Base-by-base conservation (phyloP, 805 yeast genomes). In the Candida coquimbonensis region DNA sequence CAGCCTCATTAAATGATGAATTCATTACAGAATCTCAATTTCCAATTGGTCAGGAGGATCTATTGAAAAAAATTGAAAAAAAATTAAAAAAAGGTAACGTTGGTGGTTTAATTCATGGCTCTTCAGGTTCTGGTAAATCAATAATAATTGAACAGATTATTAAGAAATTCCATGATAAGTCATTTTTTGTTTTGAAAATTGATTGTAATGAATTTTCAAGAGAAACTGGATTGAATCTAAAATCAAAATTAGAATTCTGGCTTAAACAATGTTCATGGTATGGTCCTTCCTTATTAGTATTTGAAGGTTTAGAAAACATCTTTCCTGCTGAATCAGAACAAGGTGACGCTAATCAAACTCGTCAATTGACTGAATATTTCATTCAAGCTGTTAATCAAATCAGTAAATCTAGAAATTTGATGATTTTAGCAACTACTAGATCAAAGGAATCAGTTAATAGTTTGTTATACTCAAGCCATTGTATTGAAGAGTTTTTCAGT, bases 101-200 rank as follows among this genome's bases (percentile, higher is more conserved):
- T 8, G 87, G 91, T 2, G 67, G 80, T 0, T 64, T 88, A 44
- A 56, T 90, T 0, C 74, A 79, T 53, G 98, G 97, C 0, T 65
- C 80, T 21, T 68, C 86, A 1, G 97, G 96, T 0, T 75, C 87
- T 49, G 98, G 98, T 0, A 91, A 91, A 60, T 68, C 93, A 0
- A 63, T 78, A 2, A 49, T 83, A 3, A 56, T 80, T 14, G 62
- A 69, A 4, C 66, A 72, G 25, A 58, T 84, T 0, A 54, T 70
- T 0, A 47, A 64, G 1, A 53, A 55, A 9, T 56, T 85, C 7
- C 48, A 57, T 9, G 43, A 60, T 1, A 58, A 65, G 3, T 61
- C 70, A 34, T 75, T 81, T 12, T 73, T 72, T 54, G 60, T 69
- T 55, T 60, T 80, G 29, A 71, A 73, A 52, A 55, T 70, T 48